These are phyloP conservation scores for Arabidopsis thaliana DNA, from an alignment of 345 rosid genomes.

Conservation along the genomic window DNA sequence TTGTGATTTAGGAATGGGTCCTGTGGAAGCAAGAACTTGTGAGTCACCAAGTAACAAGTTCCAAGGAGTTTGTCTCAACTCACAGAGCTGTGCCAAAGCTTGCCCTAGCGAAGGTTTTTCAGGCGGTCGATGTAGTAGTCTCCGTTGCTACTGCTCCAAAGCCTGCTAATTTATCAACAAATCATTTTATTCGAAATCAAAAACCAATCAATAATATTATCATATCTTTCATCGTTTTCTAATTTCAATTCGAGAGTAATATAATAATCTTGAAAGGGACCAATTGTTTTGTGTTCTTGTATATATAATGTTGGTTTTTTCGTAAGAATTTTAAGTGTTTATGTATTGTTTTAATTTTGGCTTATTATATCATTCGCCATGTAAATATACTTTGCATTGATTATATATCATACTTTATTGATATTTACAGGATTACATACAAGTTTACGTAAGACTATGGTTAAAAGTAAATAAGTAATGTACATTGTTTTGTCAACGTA, in stretches of 20 bases:
- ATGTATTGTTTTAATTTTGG: background rate
- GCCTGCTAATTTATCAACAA: slow-evolving; percentile 14
- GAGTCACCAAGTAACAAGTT: slow-evolving; percentile 26
- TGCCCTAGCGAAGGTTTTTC: slow-evolving; percentile 30
- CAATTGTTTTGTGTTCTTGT: background rate
- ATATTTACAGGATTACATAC: background rate
- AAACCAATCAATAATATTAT: background rate
- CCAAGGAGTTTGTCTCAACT: slow-evolving; percentile 38
- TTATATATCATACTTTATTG: background rate
- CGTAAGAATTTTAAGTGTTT: slow-evolving; percentile 3
- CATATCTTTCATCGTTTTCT: background rate
- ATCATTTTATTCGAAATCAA: background rate
- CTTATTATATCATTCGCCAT: background rate
- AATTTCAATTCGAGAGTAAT: background rate
- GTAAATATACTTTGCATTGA: background rate
- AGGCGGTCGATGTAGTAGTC: slow-evolving; percentile 33
- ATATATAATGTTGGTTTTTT: background rate
- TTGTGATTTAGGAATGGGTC: slow-evolving; percentile 30
- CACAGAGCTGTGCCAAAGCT: slow-evolving; percentile 25
- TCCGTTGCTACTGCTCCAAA: slow-evolving; percentile 40
- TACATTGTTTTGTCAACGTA: background rate
- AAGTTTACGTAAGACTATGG: background rate
- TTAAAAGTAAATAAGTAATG: background rate
- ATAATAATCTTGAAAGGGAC: slow-evolving; percentile 1
- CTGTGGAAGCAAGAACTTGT: slow-evolving; percentile 35